Base-by-base conservation (phyloP, 1,284 basidiomycete genomes). In the Heterobasidion parviporum region DNA sequence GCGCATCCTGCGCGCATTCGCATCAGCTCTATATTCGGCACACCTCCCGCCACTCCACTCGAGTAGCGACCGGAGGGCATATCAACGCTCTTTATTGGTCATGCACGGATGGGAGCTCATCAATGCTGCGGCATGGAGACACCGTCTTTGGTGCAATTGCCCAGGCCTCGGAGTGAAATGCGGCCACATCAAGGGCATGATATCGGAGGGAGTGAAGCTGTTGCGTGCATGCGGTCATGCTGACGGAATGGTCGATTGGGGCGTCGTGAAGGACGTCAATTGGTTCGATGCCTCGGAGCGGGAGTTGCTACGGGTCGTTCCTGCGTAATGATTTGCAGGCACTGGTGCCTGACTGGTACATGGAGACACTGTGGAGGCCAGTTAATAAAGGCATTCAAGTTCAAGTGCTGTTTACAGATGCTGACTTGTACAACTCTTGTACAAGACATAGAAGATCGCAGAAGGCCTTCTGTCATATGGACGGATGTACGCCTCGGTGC, bases 91-190 rank as follows among this genome's bases (percentile, higher is more conserved):
- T 10, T 7, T 47, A 34, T 35, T 54, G 32, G 20, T 54, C 33
- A 46, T 54, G 53, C 53, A 54, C 16, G 53, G 53, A 16, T 54
- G 53, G 53, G 53, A 54, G 45, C 53, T 54, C 45, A 44, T 47
- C 12, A 54, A 54, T 16, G 53, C 53, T 8, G 53, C 53, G 15
- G 53, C 53, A 32, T 54, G 53, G 53, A 47, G 53, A 32, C 20
- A 54, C 33, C 16, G 35, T 8, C 45, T 54, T 10, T 54, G 53
- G 53, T 54, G 53, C 45, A 6, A 20, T n/a, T 54, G 53, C 46
- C 44, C 45, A 8, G 53, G 44, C 18, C 14, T 26, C 9, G 53
- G 41, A 8, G 53, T 54, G 26, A 54, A 54, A 33, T 54, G 53
- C 43, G 45, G 35, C 33, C 53, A 54, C 18, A 54, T 54, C 45